Evolutionary conservation across 23 red algal genomes (phyloP), one percentile per base, ranked within the genome.

Genomic region (Agarophyton chilense): DNA sequence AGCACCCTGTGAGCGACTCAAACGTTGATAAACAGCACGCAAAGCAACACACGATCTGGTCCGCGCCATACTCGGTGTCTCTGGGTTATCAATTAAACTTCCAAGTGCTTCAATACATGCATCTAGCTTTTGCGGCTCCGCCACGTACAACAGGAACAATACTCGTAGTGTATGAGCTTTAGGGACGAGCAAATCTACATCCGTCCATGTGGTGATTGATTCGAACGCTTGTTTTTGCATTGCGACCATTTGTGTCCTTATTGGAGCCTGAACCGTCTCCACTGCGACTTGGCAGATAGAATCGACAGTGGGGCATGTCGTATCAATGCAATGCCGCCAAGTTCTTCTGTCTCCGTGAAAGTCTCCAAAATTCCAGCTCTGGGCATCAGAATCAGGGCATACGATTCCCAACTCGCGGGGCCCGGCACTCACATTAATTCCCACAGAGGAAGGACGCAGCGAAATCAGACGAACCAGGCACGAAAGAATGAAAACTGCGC

Each of bases 311-410:
- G 65, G 65, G 24, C 31, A 43, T 25, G 39, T 72, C 1, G 65
- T 72, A 24, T 72, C 65, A 21, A 72, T 44, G 21, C 65, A 72
- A 43, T 72, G 35, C 14, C 65, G 65, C 65, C 65, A 72, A 72
- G 65, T 35, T 43, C 65, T 72, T 43, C 65, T 72, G 39, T 72
- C 65, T 2, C 25, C 65, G 33, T 35, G 22, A 72, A 72, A 41
- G 39, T 72, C 65, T 52, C 60, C 62, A 84, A 84, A 84, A 18
- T 63, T 71, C 81, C 81, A 84, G 57, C 60, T 52, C 19, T 84
- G 81, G 10, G 28, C 74, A 33, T 78, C 65, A 35, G 65, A 40
- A 72, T 72, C 65, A 44, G 65, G 65, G 31, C 65, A 72, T 16
- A 72, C 39, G 29, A 72, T 45, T 32, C 38, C 31, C 35, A 35